Conservation (phyloP, 2,329 filamentous ascomycete genomes). For the Stylonectria norvegica region DNA sequence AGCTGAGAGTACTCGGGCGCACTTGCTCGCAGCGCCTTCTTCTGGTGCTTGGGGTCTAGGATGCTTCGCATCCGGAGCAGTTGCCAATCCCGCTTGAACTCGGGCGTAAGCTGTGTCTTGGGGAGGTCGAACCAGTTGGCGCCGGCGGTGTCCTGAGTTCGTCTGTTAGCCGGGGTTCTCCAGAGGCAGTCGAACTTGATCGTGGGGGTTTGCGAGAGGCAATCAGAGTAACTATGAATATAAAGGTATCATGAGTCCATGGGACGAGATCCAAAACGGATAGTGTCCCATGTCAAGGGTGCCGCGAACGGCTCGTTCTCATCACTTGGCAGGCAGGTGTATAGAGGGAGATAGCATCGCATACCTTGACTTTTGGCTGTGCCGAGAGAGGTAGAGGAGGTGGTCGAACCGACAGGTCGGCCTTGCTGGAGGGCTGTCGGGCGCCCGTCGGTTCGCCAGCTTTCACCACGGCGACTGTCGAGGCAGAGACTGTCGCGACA, state of each 20-base stretch:
- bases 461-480: constrained; percentile 10
- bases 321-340: constrained; percentile 32
- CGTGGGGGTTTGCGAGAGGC: constrained; percentile 3
- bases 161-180: constrained; percentile 15
- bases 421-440: constrained; percentile 7
- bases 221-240: constrained; percentile 73
- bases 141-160: constrained; percentile 60
- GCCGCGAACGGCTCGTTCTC: constrained; percentile 38
- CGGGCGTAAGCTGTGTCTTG: constrained; percentile 75
- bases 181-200: background rate
- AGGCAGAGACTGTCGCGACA: constrained; percentile 12
- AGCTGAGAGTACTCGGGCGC: constrained; percentile 80
- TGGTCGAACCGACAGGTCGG: constrained; percentile 25
- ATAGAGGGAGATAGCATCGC: constrained; percentile 1
- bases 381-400: constrained; percentile 21
- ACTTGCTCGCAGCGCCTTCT: constrained; percentile 71
- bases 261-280: constrained; percentile 48
- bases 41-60: constrained; percentile 89
- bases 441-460: background rate
- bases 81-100: constrained; percentile 86
- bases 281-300: constrained; percentile 37
- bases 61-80: constrained; percentile 85
- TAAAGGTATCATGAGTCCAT: constrained; percentile 56
- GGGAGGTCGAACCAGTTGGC: constrained; percentile 85
- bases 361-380: constrained; percentile 30